phyloP scores from a whole-genome alignment of 2,329 filamentous ascomycete genomes.

The Colletotrichum somersetense region DNA sequence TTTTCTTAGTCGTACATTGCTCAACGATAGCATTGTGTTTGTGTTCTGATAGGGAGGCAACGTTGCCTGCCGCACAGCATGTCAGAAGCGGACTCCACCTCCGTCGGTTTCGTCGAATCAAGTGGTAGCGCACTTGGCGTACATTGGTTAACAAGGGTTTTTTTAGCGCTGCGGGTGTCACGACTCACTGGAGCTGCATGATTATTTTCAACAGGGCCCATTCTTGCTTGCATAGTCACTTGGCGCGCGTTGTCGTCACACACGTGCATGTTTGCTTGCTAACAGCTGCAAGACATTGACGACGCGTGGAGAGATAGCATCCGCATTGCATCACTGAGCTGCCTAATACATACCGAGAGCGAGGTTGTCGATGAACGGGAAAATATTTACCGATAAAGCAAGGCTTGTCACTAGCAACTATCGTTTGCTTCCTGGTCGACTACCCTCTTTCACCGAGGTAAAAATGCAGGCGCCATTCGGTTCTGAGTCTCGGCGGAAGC shows the following conservation, averaged over 20 bases:
- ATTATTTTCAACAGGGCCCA: not conserved
- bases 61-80: not conserved
- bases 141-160: not conserved
- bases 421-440: not conserved
- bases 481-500: not conserved
- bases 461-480: not conserved
- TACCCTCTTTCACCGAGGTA: not conserved
- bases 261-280: not conserved
- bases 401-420: not conserved
- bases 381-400: not conserved
- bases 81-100: not conserved
- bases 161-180: not conserved
- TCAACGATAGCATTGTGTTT: not conserved
- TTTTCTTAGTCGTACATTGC: not conserved
- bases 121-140: conserved; percentile 1
- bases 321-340: not conserved
- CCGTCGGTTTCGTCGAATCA: not conserved
- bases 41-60: not conserved
- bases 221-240: not conserved
- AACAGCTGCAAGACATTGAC: not conserved
- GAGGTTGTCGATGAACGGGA: not conserved
- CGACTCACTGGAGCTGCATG: not conserved
- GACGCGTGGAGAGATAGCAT: not conserved
- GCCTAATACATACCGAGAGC: not conserved
- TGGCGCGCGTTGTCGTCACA: not conserved